Base-by-base conservation (phyloP, 257 asterid genomes). In the Primulina tabacum region DNA sequence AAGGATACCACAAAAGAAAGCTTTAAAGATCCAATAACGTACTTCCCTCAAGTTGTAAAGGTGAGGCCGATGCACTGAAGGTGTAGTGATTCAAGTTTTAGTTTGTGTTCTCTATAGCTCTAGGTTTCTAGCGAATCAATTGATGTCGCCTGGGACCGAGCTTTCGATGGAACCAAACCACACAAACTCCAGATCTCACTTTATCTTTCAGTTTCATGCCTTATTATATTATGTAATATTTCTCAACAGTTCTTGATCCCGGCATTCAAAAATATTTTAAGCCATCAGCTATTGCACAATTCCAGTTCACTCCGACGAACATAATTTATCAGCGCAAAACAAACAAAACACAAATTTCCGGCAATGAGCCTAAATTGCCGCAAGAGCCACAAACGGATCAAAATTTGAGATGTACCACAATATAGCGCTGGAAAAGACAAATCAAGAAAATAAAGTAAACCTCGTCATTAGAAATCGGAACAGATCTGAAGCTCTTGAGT, bases 401-500 rank as follows among this genome's bases (percentile, higher is more conserved):
- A 67, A 37, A 50, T 21, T 50, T 50, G 57, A 50, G 16, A 4
- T 16, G 20, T 17, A 6, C 57, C 1, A 17, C 3, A 43, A 43
- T 14, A 43, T 14, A 43, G n/a, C 1, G 4, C 20, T 50, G 3
- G 5, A 47, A 47, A 16, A 43, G 38, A 30, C 35, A 35, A 3
- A 4, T 35, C 26, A 11, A 40, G 20, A 30, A 38, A 55, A 24
- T 5, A 8, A 76, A 70, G 66, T 1, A 57, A 34, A 93, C 97
- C 97, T 93, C 88, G 21, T 79, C 75, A 5, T 76, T 77, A 0
- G 92, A 85, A 76, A 73, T 67, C 5, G 97, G 99, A 60, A 84
- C 70, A 28, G 96, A 87, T 87, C 91, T 93, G 86, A 81, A 93
- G 78, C 92, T 90, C 88, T 81, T 89, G 67, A 93, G 88, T 21